Evolutionary conservation across 139 green algal genomes (phyloP).

Genomic region (Chlorella sp.): DNA sequence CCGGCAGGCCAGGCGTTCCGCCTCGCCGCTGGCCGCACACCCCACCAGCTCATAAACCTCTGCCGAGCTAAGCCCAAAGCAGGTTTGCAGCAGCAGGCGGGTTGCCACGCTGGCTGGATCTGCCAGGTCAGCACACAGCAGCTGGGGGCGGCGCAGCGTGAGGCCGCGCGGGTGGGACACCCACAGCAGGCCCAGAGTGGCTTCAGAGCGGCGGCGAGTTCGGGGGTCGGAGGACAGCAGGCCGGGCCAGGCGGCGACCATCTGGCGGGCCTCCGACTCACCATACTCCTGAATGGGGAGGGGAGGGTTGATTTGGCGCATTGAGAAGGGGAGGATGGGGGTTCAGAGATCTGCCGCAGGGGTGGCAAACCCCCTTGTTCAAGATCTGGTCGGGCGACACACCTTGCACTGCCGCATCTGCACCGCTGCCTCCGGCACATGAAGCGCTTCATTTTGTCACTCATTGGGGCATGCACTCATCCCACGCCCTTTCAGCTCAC

Average conservation of each 20-base stretch:
- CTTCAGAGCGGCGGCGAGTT: neutral
- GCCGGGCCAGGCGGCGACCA: neutral
- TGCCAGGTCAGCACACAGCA: slow-evolving; percentile 1
- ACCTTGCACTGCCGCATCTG: too few relatives aligned
- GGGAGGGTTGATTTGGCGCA: neutral
- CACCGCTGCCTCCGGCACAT: too few relatives aligned
- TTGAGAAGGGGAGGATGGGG: neutral
- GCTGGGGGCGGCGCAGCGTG: neutral
- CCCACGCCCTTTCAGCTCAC: neutral
- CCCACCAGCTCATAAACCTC: neutral
- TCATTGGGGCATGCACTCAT: too few relatives aligned
- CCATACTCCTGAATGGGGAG: neutral
- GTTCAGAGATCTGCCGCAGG: neutral
- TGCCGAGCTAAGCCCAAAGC: neutral
- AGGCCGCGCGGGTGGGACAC: neutral
- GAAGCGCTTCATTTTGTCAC: too few relatives aligned
- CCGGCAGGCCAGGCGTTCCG: neutral
- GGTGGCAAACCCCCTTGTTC: too few relatives aligned
- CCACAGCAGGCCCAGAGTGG: neutral
- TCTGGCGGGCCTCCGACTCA: neutral
- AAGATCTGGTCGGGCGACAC: too few relatives aligned
- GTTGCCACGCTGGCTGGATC: neutral
- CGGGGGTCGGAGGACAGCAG: neutral
- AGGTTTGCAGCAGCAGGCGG: neutral
- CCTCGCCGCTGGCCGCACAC: neutral